These are phyloP conservation scores for Beta macrorhiza DNA, from an alignment of 179 eudicot genomes.

Conservation along the genomic window DNA sequence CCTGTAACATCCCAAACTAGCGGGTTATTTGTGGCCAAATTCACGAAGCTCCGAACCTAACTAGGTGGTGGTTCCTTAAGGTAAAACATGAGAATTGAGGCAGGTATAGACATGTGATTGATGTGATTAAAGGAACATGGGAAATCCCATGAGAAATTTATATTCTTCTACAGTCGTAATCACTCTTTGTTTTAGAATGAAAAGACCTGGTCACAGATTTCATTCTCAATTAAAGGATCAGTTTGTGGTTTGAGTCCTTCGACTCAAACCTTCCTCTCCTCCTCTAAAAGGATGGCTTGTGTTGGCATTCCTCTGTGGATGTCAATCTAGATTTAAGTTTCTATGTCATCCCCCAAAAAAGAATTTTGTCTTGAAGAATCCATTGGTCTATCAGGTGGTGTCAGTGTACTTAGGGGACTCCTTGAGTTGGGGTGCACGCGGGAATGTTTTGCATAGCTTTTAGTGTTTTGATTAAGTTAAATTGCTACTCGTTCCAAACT, in stretches of 20 bases:
- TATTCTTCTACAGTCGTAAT: background rate
- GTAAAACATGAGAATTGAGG: background rate
- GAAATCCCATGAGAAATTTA: background rate
- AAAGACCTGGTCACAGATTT: background rate
- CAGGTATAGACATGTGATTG: background rate
- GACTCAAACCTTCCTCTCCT: background rate
- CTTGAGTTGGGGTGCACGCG: background rate
- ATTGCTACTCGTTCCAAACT: background rate
- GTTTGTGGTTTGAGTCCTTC: background rate
- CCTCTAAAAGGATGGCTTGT: background rate
- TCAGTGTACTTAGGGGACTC: background rate
- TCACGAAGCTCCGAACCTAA: slow-evolving; percentile 53
- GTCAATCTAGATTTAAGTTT: background rate
- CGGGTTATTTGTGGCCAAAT: slow-evolving; percentile 87
- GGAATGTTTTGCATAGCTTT: no score
- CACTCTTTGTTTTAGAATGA: background rate
- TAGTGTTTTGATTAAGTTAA: no score
- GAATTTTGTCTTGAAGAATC: background rate
- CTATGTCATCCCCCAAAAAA: background rate
- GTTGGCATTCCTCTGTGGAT: background rate
- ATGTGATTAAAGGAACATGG: background rate
- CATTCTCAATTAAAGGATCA: background rate
- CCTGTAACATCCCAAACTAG: slow-evolving; percentile 85
- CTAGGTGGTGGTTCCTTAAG: slow-evolving; percentile 3
- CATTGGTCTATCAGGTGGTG: background rate